phyloP scores from a whole-genome alignment of 768 basidiomycete species.

The Lactarius sp. region DNA sequence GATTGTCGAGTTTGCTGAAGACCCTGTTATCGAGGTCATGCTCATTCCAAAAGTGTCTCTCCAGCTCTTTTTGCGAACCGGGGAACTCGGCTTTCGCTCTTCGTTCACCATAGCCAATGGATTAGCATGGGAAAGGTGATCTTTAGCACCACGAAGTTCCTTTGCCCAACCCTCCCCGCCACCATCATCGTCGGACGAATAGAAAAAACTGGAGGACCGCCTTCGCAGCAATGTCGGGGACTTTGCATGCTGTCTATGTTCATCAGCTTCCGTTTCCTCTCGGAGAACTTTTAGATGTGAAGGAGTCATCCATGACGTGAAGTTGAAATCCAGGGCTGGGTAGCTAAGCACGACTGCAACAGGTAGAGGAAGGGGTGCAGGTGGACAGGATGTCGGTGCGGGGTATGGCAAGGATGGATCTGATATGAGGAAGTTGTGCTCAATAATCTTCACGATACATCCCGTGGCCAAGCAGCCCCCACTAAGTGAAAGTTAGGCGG shows the following conservation, averaged over 20 bases:
- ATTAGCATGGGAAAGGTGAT: constrained; percentile 84
- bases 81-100: constrained; percentile 25
- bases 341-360: constrained; percentile 84
- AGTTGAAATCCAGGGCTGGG: constrained; percentile 94
- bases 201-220: constrained; percentile 77
- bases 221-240: constrained; percentile 20
- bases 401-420: constrained; percentile 19
- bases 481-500: constrained; percentile 38
- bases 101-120: constrained; percentile 91
- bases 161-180: constrained; percentile 28
- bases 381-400: constrained; percentile 24
- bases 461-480: constrained; percentile 86
- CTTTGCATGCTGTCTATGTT: constrained; percentile 20
- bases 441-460: constrained; percentile 80
- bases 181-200: constrained; percentile 69
- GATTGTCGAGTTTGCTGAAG: constrained; percentile 20
- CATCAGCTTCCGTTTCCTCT: constrained; percentile 45
- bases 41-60: constrained; percentile 31
- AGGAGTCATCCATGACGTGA: constrained; percentile 94
- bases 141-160: constrained; percentile 31
- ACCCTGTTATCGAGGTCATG: constrained; percentile 26
- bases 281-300: constrained; percentile 78
- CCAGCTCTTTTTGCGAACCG: constrained; percentile 33
- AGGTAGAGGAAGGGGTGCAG: constrained; percentile 59
- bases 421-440: constrained; percentile 41